phyloP scores from a whole-genome alignment of 441 rosid species.

The Adansonia gregorii region DNA sequence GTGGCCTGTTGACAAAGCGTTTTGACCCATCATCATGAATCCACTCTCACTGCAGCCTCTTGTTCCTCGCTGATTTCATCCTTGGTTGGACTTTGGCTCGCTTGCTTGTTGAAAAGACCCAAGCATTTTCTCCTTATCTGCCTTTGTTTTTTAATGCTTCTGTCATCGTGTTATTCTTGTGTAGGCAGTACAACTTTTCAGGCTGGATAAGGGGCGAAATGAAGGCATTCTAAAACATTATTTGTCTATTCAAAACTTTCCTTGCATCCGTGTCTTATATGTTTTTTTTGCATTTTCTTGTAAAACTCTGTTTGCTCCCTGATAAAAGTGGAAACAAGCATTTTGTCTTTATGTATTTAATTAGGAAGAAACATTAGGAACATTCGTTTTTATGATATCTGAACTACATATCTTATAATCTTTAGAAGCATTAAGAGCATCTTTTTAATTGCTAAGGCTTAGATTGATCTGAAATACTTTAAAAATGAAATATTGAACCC shows the following conservation, averaged over 20 bases:
- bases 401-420: neutral
- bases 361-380: neutral
- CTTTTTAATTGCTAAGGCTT: neutral
- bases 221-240: neutral
- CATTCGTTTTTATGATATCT: conserved; percentile 1
- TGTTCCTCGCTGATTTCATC: conserved; percentile 9
- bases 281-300: neutral
- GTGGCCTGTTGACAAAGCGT: neutral
- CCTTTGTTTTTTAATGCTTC: neutral
- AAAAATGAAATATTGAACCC: neutral
- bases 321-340: conserved; percentile 4
- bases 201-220: neutral
- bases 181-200: neutral
- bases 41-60: neutral
- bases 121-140: neutral
- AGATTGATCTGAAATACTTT: neutral
- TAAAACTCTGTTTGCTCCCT: neutral
- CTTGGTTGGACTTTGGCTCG: neutral
- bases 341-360: neutral
- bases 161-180: neutral
- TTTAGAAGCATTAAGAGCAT: neutral
- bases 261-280: neutral
- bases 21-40: neutral
- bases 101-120: conserved; percentile 6
- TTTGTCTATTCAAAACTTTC: neutral